Base-by-base conservation (phyloP, 495 filamentous ascomycete species). In the Talaromyces ruber region DNA sequence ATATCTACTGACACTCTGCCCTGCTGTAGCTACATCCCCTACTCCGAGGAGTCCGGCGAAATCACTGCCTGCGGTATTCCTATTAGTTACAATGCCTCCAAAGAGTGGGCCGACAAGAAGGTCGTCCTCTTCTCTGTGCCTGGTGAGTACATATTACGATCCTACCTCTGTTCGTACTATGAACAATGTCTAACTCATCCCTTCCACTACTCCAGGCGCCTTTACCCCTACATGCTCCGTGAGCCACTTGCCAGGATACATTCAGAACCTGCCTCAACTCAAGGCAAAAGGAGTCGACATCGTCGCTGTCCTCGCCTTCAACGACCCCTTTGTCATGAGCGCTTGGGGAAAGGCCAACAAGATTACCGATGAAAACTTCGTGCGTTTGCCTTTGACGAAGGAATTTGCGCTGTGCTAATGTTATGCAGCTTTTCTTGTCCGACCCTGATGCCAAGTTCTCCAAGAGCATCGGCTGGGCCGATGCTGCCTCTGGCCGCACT, bases 261-360 rank as follows among this genome's bases (percentile, higher is more conserved):
- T 94, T 64, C 74, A 82, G 76, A 87, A 92, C 66, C 76, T 90
- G 55, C 71, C 80, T 43, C 77, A 88, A 72, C 80, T 97, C 72
- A 87, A 86, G 77, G 79, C 74, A 64, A 94, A 93, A 82, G 92
- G 91, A 65, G 91, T 97, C 64, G 91, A 97, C 75, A 70, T 89
- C 60, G 84, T 97, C 63, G 82, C 89, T 62, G 86, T 93, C 70
- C 90, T 96, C 65, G 89, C 91, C 61, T 90, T 79, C 82, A 97
- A 98, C 74, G 92, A 97, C 81, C 82, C 86, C 58, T 96, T 82
- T 73, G 93, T 98, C 68, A 96, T 96, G 91, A 86, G 84, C 70
- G 93, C 93, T 59, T 98, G 93, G 93, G 88, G 86, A 72, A 97
- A 96, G 84, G 93, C 92, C 66, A 96, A 97, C 79, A 78, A 82